Evolutionary conservation across 2,329 filamentous ascomycete genomes (phyloP).

Genomic region (Monosporascus cannonballus): DNA sequence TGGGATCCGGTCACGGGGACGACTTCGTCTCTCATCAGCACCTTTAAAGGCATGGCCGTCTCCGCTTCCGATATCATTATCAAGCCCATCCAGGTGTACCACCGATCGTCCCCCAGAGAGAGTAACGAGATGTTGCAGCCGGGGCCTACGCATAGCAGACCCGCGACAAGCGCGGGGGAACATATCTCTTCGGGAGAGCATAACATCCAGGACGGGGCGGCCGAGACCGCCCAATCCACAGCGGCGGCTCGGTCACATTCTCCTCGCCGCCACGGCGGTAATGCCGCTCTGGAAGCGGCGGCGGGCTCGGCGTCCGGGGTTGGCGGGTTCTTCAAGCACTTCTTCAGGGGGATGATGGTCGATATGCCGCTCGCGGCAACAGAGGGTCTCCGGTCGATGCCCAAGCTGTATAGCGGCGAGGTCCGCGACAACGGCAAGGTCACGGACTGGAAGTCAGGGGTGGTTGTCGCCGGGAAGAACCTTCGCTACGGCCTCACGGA

Average conservation of each 20-base stretch:
- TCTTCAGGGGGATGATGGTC: slow-evolving; percentile 25
- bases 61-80: slow-evolving; percentile 8
- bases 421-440: slow-evolving; percentile 29
- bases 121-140: too few species aligned
- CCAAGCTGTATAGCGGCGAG: slow-evolving; percentile 42
- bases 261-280: background rate
- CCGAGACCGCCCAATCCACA: background rate
- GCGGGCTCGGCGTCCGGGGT: slow-evolving; percentile 6
- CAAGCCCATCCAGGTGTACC: background rate
- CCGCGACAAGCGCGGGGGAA: too few species aligned
- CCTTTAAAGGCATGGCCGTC: slow-evolving; percentile 5
- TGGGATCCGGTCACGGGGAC: slow-evolving; percentile 25
- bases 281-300: background rate
- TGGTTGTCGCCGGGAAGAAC: slow-evolving; percentile 36
- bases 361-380: slow-evolving; percentile 41
- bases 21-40: slow-evolving; percentile 10
- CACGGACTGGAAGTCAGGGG: slow-evolving; percentile 37
- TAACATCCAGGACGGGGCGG: slow-evolving; percentile 3
- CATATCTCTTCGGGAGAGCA: background rate
- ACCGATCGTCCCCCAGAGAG: too few species aligned
- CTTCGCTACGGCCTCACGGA: slow-evolving; percentile 37
- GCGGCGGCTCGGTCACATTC: background rate
- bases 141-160: too few species aligned
- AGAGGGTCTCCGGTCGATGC: slow-evolving; percentile 46
- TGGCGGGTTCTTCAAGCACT: slow-evolving; percentile 3